Base-by-base conservation (phyloP, 1,284 basidiomycete species). In the Cutaneotrichosporon curvatum region DNA sequence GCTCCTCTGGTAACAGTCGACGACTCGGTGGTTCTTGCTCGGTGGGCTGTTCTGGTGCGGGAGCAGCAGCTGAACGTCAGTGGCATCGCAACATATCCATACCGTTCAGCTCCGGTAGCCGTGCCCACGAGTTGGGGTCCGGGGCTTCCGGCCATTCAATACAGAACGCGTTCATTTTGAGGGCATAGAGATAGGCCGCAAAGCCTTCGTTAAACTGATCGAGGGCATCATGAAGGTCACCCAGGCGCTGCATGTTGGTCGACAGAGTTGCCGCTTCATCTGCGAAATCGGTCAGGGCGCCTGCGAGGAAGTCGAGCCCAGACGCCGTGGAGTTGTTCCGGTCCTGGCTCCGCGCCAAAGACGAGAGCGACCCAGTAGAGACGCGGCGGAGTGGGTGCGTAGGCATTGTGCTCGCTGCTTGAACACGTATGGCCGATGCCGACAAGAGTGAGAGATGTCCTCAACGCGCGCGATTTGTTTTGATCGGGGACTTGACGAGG, bases 121-220 rank as follows among this genome's bases (percentile, higher is more conserved):
- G 82, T 20, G 79, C 79, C 80, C 86, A 58, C 4, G 61, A 58
- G 15, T 47, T 45, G 20, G 59, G 48, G 32, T 54, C 54, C 15
- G 61, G 58, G 37, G 55, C 59, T 58, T 63, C 84, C 0, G 81
- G 80, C 89, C 89, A 95, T 67, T 94, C 90, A 0, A 84, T 83
- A 22, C 89, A 91, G 55, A 92, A 80, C 1, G 88, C 84, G 62
- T 94, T 92, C 87, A 95, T 94, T 66, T 89, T 85, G 79, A 95
- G 81, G 10, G 84, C 82, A 67, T 91, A 92, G 16, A 95, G 71
- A 77, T 84, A 92, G 66, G 86, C 88, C 10, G 89, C 84, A 63
- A 96, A 96, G 33, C 83, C 83, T 67, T 96, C 91, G 65, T 95
- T 94, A 75, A 96, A 95, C 11, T 80, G 82, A 4, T 80, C 79